Conservation (phyloP, 805 yeast species). For the Myxozyma melibiosi region DNA sequence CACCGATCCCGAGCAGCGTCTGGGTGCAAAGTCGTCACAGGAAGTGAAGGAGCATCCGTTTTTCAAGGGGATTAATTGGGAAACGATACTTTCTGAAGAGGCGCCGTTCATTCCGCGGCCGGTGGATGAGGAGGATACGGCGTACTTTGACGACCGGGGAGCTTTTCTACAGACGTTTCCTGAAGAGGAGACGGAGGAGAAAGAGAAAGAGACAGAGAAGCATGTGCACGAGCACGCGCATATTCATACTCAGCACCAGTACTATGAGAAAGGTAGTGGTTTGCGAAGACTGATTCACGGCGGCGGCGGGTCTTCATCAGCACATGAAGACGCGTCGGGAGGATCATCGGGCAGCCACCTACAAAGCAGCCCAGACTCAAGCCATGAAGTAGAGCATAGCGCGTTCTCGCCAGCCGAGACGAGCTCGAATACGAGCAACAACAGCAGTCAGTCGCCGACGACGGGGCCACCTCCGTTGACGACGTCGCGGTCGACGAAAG, state of each 20-base stretch:
- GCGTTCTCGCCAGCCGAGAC: neutral
- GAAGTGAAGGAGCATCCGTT: constrained; percentile 82
- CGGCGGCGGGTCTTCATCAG: no score
- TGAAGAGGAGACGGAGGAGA: constrained; percentile 42
- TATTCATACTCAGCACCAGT: neutral
- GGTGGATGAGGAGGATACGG: constrained; percentile 83
- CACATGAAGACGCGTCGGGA: neutral
- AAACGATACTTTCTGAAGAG: constrained; percentile 67
- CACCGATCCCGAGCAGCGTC: constrained; percentile 63
- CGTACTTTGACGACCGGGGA: constrained; percentile 89
- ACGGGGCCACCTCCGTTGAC: constrained; percentile 3
- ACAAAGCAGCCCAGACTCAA: neutral
- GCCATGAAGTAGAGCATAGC: constrained; percentile 3
- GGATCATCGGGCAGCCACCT: neutral
- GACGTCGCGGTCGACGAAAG: constrained; percentile 4
- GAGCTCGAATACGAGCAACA: neutral
- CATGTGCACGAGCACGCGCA: neutral
- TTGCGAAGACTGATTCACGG: neutral
- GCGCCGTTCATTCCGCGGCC: constrained; percentile 76
- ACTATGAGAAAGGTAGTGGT: neutral
- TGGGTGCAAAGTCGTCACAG: constrained; percentile 73
- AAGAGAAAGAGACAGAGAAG: constrained; percentile 36
- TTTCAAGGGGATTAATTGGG: constrained; percentile 76
- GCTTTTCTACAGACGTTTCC: constrained; percentile 72
- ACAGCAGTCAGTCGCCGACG: neutral